Percentiles rank a stretch among this genome's conserved stretches.
These are phyloP conservation scores for Trichoderma sp. DNA, from an alignment of 2,329 filamentous ascomycete genomes.

Conservation along the genomic window DNA sequence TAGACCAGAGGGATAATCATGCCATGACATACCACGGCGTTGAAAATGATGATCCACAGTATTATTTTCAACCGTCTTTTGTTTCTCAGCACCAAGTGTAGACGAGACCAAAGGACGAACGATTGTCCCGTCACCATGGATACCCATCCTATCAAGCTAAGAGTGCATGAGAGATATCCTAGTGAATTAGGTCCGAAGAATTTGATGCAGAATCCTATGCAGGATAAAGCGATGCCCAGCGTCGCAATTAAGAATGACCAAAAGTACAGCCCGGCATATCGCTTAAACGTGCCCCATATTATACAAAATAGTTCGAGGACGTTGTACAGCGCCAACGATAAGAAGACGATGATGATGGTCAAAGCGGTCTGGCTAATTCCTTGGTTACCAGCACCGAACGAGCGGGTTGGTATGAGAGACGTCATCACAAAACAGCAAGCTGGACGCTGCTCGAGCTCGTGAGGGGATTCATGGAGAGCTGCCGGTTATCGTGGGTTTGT, in stretches of 20 bases:
- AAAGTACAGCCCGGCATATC: constrained; percentile 38
- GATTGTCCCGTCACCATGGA: constrained; percentile 61
- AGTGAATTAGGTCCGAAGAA: constrained; percentile 29
- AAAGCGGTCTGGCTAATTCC: not conserved
- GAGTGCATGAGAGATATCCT: constrained; percentile 28
- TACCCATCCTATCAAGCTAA: constrained; percentile 34
- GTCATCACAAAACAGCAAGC: not conserved
- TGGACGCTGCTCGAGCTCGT: not conserved
- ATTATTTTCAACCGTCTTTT: constrained; percentile 49
- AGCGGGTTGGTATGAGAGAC: not conserved
- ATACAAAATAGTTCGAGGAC: constrained; percentile 38
- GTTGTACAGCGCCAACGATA: constrained; percentile 23
- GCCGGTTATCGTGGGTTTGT: not conserved
- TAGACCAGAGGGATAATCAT: constrained; percentile 59
- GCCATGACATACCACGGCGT: constrained; percentile 55
- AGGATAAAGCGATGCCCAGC: constrained; percentile 39
- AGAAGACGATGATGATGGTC: constrained; percentile 23
- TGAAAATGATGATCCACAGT: constrained; percentile 58
- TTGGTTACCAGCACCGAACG: constrained; percentile 2
- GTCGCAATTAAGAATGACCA: constrained; percentile 42
- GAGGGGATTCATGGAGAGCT: not conserved
- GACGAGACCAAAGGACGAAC: constrained; percentile 61
- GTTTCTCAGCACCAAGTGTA: constrained; percentile 60
- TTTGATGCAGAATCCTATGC: constrained; percentile 50
- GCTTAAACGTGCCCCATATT: constrained; percentile 50